A percentile compares a stretch with the other conserved stretches of the same genome.
Evolutionary conservation across 2,329 filamentous ascomycete species (phyloP).

Genomic region (Diplodia intermedia): DNA sequence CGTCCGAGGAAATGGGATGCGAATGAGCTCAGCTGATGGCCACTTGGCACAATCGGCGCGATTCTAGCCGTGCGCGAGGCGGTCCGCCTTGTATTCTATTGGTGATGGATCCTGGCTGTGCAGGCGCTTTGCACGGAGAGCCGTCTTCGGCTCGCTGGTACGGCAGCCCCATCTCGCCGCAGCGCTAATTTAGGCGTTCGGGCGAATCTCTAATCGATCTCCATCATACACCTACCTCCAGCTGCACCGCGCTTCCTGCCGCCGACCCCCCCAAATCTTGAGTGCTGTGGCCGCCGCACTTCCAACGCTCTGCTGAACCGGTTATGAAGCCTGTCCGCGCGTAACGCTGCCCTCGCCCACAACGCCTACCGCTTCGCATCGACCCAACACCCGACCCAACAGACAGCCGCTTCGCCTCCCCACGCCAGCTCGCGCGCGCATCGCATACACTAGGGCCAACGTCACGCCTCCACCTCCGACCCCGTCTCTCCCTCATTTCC

Average conservation of each 20-base stretch:
- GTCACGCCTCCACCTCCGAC: conserved; percentile 18
- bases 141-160: conserved; percentile 16
- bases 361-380: conserved; percentile 23
- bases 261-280: conserved; percentile 31
- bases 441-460: conserved; percentile 15
- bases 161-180: conserved; percentile 18
- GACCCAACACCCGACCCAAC: conserved; percentile 17
- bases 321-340: conserved; percentile 18
- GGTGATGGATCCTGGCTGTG: conserved; percentile 22
- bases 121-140: conserved; percentile 23
- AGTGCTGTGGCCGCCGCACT: conserved; percentile 13
- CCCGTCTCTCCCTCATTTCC: conserved; percentile 31
- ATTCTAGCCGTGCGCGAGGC: conserved; percentile 8
- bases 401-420: conserved; percentile 18
- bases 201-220: conserved; percentile 32
- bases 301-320: conserved; percentile 17
- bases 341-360: conserved; percentile 15
- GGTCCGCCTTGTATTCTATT: conserved; percentile 23
- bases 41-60: conserved; percentile 8
- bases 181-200: conserved; percentile 33
- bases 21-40: conserved; percentile 29
- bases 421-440: conserved; percentile 17
- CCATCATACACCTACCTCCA: conserved; percentile 32
- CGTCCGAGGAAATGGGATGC: conserved; percentile 18
- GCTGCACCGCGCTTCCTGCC: conserved; percentile 30